Evolutionary conservation across 495 filamentous ascomycete species (phyloP), one percentile per base, ranked within the genome.

Genomic region (Penicillium psychrofluorescens): DNA sequence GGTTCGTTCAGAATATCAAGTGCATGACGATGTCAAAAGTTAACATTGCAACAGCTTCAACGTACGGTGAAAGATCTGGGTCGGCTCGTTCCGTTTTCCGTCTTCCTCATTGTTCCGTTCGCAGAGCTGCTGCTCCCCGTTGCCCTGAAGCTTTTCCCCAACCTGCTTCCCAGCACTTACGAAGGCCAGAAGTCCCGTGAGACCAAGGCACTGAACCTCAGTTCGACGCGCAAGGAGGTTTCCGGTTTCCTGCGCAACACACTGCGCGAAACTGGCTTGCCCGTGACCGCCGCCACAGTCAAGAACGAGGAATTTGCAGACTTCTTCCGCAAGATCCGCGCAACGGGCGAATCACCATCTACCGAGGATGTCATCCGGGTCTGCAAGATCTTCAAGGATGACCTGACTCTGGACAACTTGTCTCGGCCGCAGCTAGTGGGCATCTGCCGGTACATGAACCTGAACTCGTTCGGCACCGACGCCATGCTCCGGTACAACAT

Each of bases 371-470:
- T 99, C 48, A 95, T 99, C 69, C 95, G 90, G 70, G 92, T 99
- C 43, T 97, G 94, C 83, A 95, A 99, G 76, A 84, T 95, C 57
- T 99, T 99, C 76, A 95, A 92, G 67, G 92, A 99, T 64, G 92
- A 99, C 61, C 58, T 99, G 47, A 99, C 92, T 0, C 77, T 99
- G 11, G 92, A 99, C 80, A 97, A 97, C 64, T 68, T 99, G 54
- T 96, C 91, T 2, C 79, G 92, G 39, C 91, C 92, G 12, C 92
- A 99, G 62, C 74, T 99, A 31, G 92, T 99, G 16, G 95, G 81
- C 32, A 99, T 99, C 78, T 95, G 91, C 72, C 86, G 88, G 12
- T 99, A 99, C 68, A 88, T 99, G 83, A 97, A 96, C 66, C 75
- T 99, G 35, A 94, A 89, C 70, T 88, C 87, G 6, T 95, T 99